Evolutionary conservation across 306 rosid genomes (phyloP).

Genomic region (Nissolia schottii): DNA sequence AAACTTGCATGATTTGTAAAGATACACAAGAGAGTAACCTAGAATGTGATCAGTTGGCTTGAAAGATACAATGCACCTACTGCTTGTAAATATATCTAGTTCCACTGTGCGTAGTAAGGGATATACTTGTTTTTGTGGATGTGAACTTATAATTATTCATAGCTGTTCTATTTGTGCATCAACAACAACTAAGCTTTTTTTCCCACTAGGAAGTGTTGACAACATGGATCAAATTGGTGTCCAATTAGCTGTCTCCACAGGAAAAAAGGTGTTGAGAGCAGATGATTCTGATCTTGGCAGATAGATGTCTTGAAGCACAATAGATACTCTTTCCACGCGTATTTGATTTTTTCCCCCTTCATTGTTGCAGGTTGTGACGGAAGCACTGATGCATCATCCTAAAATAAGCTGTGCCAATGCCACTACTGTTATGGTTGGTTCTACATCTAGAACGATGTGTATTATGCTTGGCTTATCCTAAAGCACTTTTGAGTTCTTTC

Average conservation of each 20-base stretch:
- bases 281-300: neutral
- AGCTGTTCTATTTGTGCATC: neutral
- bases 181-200: no score
- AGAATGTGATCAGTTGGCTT: no score
- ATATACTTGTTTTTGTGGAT: neutral
- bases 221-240: no score
- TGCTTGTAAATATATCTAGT: no score
- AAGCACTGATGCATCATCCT: conserved; percentile 32
- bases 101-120: no score
- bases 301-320: conserved; percentile 4
- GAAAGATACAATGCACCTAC: no score
- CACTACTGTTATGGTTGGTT: conserved; percentile 41
- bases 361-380: conserved; percentile 41
- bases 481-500: neutral
- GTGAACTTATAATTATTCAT: neutral
- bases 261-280: neutral
- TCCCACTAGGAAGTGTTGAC: no score
- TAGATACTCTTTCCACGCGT: conserved; percentile 5
- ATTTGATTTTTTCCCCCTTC: conserved; percentile 18
- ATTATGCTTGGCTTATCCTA: conserved; percentile 7
- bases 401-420: no score
- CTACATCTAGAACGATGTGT: conserved; percentile 24
- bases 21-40: no score
- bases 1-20: no score
- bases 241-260: no score